phyloP scores from a whole-genome alignment of 805 yeast species.

The Yamadazyma philogaea region DNA sequence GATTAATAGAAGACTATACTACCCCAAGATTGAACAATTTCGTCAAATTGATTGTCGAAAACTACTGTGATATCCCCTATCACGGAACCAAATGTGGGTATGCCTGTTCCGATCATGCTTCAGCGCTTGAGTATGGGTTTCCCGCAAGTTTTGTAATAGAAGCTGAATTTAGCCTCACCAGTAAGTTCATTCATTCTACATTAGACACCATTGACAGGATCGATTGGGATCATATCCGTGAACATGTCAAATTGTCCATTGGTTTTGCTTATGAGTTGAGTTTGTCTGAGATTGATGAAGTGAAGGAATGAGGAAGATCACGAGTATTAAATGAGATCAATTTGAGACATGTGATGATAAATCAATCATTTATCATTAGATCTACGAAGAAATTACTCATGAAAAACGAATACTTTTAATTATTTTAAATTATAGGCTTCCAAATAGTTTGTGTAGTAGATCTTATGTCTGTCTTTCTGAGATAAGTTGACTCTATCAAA shows the following conservation, averaged over 20 bases:
- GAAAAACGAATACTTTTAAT: background rate
- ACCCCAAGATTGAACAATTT: slow-evolving; percentile 54
- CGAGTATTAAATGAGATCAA: too few relatives aligned
- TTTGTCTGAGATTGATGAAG: slow-evolving; percentile 21
- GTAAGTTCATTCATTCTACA: slow-evolving; percentile 71
- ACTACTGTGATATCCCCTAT: slow-evolving; percentile 66
- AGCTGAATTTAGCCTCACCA: slow-evolving; percentile 59
- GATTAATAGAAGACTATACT: slow-evolving; percentile 75
- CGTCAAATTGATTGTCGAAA: slow-evolving; percentile 56
- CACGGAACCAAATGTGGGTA: slow-evolving; percentile 82
- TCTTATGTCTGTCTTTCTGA: slow-evolving; percentile 13
- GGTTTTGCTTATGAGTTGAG: slow-evolving; percentile 74
- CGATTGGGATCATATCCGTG: slow-evolving; percentile 72
- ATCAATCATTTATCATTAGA: too few relatives aligned
- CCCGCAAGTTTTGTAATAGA: slow-evolving; percentile 86
- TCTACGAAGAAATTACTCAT: background rate
- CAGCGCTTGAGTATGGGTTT: slow-evolving; percentile 78
- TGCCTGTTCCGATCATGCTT: slow-evolving; percentile 91
- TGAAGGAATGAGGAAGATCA: background rate
- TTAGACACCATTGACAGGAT: slow-evolving; percentile 80
- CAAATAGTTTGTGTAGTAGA: slow-evolving; percentile 18
- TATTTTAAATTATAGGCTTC: slow-evolving; percentile 19
- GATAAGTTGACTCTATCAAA: slow-evolving; percentile 14
- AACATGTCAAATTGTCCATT: slow-evolving; percentile 75
- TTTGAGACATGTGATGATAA: too few relatives aligned